Evolutionary conservation across 768 basidiomycete genomes (phyloP), one percentile per base, ranked within the genome.

Genomic region (Termitomyces sp.): DNA sequence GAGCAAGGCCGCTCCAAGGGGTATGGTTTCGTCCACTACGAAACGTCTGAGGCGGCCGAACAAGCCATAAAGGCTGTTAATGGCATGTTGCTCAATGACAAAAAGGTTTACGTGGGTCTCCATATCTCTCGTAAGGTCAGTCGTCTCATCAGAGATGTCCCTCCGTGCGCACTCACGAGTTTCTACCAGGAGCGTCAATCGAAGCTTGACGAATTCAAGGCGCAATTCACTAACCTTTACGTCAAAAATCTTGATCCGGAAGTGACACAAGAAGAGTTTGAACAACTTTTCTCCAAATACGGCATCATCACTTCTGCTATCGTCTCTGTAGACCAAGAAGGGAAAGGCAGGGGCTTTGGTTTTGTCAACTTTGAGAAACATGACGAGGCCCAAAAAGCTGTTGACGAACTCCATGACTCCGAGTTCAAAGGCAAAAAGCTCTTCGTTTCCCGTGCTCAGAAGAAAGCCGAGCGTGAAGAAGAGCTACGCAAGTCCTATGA

Each of bases 11-110:
- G 88, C 65, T 95, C 94, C 64, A 93, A 92, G 72, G 97, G 97
- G 61, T 99, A 98, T 69, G 97, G 96, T 41, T 99, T 96, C 73
- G 97, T 99, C 56, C 97, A 99, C 72, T 99, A 98, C 74, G 94
- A 98, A 76, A 97, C 94, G 55, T 90, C 89, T 49, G 97, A 98
- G 73, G 91, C 96, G 19, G 94, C 95, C 57, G 91, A 95, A 14
- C 85, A 82, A 50, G 97, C 97, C 63, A 98, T 99, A 82, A 95
- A 97, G 75, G 89, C 93, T 54, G 97, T 98, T 70, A 97, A 99
- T 70, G 94, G 96, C 62, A 99, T 99, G 97, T 73, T 99, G 63
- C 79, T 99, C 70, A 98, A 98, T 74, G 97, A 99, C 80, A 98
- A 97, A 78, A 98, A 98, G 79, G 97, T 99, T 63, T 99, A 88